These are phyloP conservation scores for Lavandula angustifolia DNA, from an alignment of 257 asterid genomes.

Conservation along the genomic window DNA sequence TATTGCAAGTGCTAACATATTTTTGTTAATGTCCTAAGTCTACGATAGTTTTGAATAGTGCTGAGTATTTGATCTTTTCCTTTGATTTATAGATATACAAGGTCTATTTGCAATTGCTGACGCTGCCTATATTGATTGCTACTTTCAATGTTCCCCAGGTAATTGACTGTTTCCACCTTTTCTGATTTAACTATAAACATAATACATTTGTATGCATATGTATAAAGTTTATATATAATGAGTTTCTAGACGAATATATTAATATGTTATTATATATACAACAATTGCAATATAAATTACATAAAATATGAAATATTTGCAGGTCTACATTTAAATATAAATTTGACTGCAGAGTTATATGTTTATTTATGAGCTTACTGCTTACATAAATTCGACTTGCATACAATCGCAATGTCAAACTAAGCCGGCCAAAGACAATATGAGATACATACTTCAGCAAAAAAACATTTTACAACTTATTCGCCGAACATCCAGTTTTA, in stretches of 20 bases:
- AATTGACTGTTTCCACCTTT: constrained; percentile 18
- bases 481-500: too few relatives aligned
- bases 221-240: not conserved
- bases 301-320: not conserved
- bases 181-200: not conserved
- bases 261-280: too few relatives aligned
- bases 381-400: not conserved
- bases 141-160: constrained; percentile 84
- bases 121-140: constrained; percentile 64
- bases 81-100: constrained; percentile 58
- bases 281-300: not conserved
- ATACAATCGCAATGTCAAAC: not conserved
- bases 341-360: not conserved
- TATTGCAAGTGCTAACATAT: too few relatives aligned
- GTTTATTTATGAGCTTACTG: not conserved
- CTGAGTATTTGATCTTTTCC: constrained; percentile 27
- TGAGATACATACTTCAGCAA: not conserved
- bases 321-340: not conserved
- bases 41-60: constrained; percentile 15
- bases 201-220: constrained; percentile 7
- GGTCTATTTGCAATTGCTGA: constrained; percentile 68
- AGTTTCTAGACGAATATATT: not conserved
- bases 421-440: too few relatives aligned
- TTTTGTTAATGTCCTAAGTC: not conserved
- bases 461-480: not conserved